phyloP scores from a whole-genome alignment of 2,329 filamentous ascomycete species.

The Venturia nashicola region DNA sequence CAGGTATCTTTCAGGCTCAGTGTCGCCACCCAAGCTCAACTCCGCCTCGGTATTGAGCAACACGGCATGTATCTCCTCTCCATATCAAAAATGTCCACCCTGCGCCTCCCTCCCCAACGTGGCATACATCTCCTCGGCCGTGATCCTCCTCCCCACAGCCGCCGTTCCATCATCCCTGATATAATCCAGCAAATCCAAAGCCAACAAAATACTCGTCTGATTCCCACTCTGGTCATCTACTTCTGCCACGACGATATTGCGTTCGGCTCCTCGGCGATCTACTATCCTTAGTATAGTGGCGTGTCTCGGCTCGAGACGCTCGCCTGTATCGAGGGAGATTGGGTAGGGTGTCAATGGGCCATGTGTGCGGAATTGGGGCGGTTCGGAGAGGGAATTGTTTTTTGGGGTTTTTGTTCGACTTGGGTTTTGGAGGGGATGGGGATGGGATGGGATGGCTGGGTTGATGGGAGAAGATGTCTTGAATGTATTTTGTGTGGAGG shows the following conservation, averaged over 20 bases:
- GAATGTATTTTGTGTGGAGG: slow-evolving; percentile 1
- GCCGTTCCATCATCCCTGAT: background rate
- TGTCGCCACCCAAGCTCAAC: too few relatives aligned
- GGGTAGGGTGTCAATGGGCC: slow-evolving; percentile 3
- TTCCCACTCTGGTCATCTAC: slow-evolving; percentile 4
- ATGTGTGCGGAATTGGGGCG: slow-evolving; percentile 1
- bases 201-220: slow-evolving; percentile 5
- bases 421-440: too few relatives aligned
- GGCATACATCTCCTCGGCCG: slow-evolving; percentile 7
- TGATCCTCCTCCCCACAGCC: background rate
- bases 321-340: slow-evolving; percentile 5
- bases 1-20: too few relatives aligned
- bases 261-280: background rate
- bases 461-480: background rate
- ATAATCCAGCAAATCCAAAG: slow-evolving; percentile 4
- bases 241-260: slow-evolving; percentile 3
- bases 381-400: background rate
- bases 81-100: background rate
- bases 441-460: too few relatives aligned
- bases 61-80: background rate
- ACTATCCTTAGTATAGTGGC: slow-evolving; percentile 1
- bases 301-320: slow-evolving; percentile 4
- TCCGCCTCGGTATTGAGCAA: too few relatives aligned
- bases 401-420: background rate
- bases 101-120: slow-evolving; percentile 5